Conservation (phyloP, 805 yeast genomes). For the Nakazawaea siamensis region DNA sequence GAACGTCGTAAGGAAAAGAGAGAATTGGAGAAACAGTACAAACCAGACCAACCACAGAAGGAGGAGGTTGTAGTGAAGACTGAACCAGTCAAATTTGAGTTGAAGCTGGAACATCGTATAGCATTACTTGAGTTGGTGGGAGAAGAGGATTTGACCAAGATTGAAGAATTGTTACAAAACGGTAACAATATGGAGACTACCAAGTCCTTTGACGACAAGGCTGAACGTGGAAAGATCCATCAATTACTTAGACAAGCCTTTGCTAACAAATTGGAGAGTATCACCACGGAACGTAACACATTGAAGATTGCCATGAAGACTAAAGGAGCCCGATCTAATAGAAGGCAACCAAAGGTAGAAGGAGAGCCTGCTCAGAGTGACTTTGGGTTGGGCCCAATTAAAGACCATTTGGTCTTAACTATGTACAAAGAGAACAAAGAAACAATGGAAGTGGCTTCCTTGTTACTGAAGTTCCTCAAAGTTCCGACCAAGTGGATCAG, state of each 20-base stretch:
- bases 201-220: slow-evolving; percentile 55
- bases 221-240: slow-evolving; percentile 71
- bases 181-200: slow-evolving; percentile 53
- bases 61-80: slow-evolving; percentile 12
- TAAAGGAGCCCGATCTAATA: slow-evolving; percentile 13
- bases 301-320: slow-evolving; percentile 55
- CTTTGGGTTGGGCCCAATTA: slow-evolving; percentile 59
- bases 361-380: slow-evolving; percentile 3
- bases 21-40: slow-evolving; percentile 28
- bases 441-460: slow-evolving; percentile 88
- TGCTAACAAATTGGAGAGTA: slow-evolving; percentile 66
- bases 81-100: slow-evolving; percentile 22
- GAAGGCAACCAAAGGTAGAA: slow-evolving; percentile 24
- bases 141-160: slow-evolving; percentile 45
- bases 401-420: slow-evolving; percentile 64
- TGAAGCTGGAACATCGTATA: slow-evolving; percentile 36
- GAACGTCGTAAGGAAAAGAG: slow-evolving; percentile 37
- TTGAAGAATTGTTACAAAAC: slow-evolving; percentile 44
- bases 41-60: slow-evolving; percentile 13
- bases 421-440: slow-evolving; percentile 93
- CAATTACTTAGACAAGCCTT: slow-evolving; percentile 68
- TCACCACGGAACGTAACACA: slow-evolving; percentile 61
- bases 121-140: slow-evolving; percentile 50
- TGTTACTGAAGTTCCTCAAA: slow-evolving; percentile 64
- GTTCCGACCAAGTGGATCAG: slow-evolving; percentile 64